phyloP scores from a whole-genome alignment of 345 rosid genomes.

The Cochlearia excelsa region DNA sequence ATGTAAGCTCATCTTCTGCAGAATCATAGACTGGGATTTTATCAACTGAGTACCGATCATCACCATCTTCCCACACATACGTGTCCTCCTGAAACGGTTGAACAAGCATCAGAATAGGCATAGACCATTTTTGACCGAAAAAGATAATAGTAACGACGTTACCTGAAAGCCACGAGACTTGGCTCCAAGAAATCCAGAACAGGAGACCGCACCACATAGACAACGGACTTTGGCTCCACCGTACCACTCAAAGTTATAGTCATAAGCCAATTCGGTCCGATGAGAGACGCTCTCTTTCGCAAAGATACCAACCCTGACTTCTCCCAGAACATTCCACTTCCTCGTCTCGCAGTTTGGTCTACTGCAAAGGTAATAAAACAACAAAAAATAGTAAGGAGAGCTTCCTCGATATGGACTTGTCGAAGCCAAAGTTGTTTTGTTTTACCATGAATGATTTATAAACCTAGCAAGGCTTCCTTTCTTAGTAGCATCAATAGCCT shows the following conservation, averaged over 20 bases:
- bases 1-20: conserved; percentile 83
- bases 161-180: conserved; percentile 99
- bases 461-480: conserved; percentile 95
- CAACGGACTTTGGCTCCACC: conserved; percentile 98
- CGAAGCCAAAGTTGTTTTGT: background rate
- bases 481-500: conserved; percentile 87
- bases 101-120: background rate
- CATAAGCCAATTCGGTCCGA: conserved; percentile 74
- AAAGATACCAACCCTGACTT: conserved; percentile 92
- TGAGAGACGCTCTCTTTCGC: conserved; percentile 69
- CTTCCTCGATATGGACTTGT: background rate
- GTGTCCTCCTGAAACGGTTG: conserved; percentile 71
- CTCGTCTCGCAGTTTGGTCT: conserved; percentile 97
- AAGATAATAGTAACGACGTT: conserved; percentile 14
- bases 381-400: conserved; percentile 6
- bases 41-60: conserved; percentile 86
- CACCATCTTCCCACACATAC: conserved; percentile 93
- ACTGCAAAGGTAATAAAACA: conserved; percentile 42
- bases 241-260: conserved; percentile 95
- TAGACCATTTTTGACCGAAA: background rate
- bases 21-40: conserved; percentile 91
- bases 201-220: conserved; percentile 78
- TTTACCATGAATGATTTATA: conserved; percentile 97
- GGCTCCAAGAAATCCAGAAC: conserved; percentile 97
- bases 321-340: conserved; percentile 92